Conservation (phyloP, 2,329 filamentous ascomycete species). For the Botrytis cinerea region DNA sequence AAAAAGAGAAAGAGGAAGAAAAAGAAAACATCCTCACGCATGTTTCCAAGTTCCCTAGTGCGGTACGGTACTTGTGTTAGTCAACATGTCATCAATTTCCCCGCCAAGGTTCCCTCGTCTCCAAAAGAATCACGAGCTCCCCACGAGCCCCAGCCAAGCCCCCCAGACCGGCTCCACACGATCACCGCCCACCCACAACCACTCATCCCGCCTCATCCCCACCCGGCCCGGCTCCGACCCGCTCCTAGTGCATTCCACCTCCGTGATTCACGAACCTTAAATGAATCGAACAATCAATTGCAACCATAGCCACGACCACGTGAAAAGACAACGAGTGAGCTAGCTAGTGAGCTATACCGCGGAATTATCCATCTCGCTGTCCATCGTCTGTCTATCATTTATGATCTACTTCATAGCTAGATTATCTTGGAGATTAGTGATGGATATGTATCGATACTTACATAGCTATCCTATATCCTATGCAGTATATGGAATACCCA, state of each 20-base stretch:
- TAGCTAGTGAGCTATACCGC: neutral
- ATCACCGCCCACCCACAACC: too few species aligned
- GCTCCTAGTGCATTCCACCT: neutral
- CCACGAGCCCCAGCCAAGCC: neutral
- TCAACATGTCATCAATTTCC: too few species aligned
- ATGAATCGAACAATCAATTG: neutral
- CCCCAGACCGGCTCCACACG: neutral
- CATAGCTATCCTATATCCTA: too few species aligned
- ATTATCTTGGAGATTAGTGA: too few species aligned
- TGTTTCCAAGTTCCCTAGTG: neutral
- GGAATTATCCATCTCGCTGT: neutral
- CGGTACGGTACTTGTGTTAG: too few species aligned
- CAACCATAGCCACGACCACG: neutral
- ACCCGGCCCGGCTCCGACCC: neutral
- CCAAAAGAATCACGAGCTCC: neutral
- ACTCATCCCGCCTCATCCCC: too few species aligned
- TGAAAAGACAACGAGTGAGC: neutral
- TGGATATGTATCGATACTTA: too few species aligned
- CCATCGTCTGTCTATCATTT: too few species aligned
- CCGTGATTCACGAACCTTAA: neutral
- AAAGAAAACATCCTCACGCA: neutral
- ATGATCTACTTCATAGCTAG: too few species aligned
- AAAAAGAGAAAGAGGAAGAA: neutral
- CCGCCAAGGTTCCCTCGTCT: neutral
- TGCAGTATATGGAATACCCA: too few species aligned